Base-by-base conservation (phyloP, 352 stramenopile species). In the Phytophthora pisi region DNA sequence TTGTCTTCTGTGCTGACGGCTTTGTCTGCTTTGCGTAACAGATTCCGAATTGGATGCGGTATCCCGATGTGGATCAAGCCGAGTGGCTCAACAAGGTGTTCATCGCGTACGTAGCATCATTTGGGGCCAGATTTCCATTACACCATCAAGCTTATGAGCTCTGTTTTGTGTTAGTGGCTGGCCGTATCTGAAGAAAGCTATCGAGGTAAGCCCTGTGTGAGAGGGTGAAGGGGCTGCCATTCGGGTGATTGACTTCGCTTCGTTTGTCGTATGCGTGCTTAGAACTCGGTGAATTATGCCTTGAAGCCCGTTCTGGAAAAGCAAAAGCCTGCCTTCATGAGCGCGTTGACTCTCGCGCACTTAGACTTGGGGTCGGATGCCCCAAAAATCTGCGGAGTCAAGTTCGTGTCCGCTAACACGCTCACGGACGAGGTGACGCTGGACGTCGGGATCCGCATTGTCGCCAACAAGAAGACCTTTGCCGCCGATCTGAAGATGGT, bases 1-100 rank as follows among this genome's bases (percentile, higher is more conserved):
- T 53, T 2, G 11, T 38, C 31, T 38, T 38, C 0, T 8, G 36
- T 24, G 51, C 18, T 28, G 38, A 45, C 31, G 9, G 31, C 9
- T 38, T 45, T 62, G 20, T 43, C 5, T 58, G 13, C 3, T 5
- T 23, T 52, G 49, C 15, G 6, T 56, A 28, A 31, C 38, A 87
- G 78, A 66, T 88, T 43, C 77, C 79, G 2, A 85, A 81, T 28
- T 90, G 81, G 82, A 74, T 85, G 47, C 68, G 75, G 11, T 73
- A 84, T 49, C 78, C 82, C 3, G 86, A 93, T 43, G 74, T 90
- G 18, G 86, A 93, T 63, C 82, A 84, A 55, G 82, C 89, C 46
- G 79, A 90, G 28, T 93, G 86, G 86, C 77, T 93, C 57, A 93
- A 93, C 66, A 88, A 86, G 61, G 84, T 90, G 4, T 84, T 93